These are phyloP conservation scores for Citrullus amarus DNA, from an alignment of 306 rosid genomes.

Conservation along the genomic window DNA sequence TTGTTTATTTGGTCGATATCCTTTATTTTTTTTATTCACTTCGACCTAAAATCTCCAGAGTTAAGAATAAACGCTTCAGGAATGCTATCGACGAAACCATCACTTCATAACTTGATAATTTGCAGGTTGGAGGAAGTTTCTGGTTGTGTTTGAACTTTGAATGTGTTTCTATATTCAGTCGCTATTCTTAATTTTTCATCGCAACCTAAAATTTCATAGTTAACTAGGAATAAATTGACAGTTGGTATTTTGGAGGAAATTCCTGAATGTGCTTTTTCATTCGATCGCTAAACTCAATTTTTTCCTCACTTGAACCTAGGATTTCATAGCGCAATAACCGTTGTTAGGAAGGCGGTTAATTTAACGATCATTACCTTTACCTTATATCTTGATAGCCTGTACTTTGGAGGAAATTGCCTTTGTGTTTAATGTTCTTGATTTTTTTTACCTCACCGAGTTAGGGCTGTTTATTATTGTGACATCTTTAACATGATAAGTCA, in stretches of 20 bases:
- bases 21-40: not conserved
- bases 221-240: not conserved
- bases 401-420: not conserved
- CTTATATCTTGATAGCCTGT: not conserved
- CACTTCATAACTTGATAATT: not conserved
- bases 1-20: not conserved
- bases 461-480: not conserved
- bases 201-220: not conserved
- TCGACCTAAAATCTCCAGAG: not conserved
- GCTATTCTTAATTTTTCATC: not conserved
- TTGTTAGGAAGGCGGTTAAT: not conserved
- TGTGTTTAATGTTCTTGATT: not conserved
- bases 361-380: not conserved
- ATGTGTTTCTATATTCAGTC: not conserved
- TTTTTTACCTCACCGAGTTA: not conserved
- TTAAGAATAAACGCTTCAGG: not conserved
- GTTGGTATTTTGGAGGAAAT: not conserved
- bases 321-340: not conserved
- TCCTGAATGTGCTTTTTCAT: not conserved
- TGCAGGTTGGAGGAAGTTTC: not conserved
- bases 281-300: not conserved
- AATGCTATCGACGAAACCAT: not conserved
- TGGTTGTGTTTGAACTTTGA: not conserved
- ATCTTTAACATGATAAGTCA: not conserved
- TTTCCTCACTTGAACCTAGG: not conserved